Evolutionary conservation across 129 eudicot species (phyloP).

Genomic region (Arctium minus): DNA sequence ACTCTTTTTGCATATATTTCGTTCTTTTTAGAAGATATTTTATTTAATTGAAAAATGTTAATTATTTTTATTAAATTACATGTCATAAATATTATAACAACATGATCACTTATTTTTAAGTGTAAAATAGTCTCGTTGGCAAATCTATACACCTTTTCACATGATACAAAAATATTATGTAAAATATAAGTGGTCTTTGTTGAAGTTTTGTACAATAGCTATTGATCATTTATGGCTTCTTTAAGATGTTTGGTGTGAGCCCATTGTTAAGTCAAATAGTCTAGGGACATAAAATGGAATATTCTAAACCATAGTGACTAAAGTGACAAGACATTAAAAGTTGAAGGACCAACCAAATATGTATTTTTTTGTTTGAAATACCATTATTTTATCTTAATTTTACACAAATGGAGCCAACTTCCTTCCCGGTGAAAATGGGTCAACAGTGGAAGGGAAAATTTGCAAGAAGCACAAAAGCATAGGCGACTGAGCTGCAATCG

Average conservation of each 20-base stretch:
- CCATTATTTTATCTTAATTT: not conserved
- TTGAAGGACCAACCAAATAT: not conserved
- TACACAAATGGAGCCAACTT: not conserved
- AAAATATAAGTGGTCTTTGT: not conserved
- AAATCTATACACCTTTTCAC: no score
- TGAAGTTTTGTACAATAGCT: not conserved
- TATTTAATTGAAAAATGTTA: not conserved
- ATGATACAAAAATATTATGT: no score
- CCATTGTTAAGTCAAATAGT: not conserved
- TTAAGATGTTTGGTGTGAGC: not conserved
- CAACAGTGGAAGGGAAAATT: not conserved
- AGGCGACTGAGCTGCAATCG: not conserved
- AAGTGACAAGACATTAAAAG: not conserved
- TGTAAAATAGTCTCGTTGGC: not conserved
- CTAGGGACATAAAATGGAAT: not conserved
- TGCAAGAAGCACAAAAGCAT: not conserved
- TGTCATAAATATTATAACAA: no score
- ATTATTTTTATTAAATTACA: no score
- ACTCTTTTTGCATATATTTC: no score
- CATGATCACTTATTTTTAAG: no score
- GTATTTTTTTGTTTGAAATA: no score
- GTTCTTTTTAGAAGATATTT: no score
- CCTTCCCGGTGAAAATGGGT: not conserved
- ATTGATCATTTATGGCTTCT: not conserved
- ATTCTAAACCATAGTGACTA: not conserved